A percentile compares a stretch with the other conserved stretches of the same genome.
These are phyloP conservation scores for Scleroderma bovista DNA, from an alignment of 768 basidiomycete genomes.

Conservation along the genomic window DNA sequence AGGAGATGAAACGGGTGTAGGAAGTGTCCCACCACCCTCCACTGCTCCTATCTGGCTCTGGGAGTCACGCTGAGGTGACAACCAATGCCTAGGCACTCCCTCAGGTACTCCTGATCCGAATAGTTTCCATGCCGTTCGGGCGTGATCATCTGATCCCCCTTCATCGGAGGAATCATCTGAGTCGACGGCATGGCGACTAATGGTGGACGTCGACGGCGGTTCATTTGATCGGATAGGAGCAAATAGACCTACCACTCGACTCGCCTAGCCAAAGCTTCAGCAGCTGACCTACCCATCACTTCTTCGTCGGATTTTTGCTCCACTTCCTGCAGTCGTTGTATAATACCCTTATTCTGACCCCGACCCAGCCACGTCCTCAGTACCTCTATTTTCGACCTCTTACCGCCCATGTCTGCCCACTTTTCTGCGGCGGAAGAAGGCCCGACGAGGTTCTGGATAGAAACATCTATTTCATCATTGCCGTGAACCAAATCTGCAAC, in stretches of 20 bases:
- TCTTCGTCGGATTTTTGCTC: conserved; percentile 6
- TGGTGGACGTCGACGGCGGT: background rate
- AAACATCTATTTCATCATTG: conserved; percentile 39
- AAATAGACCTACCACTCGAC: background rate
- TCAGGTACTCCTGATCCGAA: conserved; percentile 40
- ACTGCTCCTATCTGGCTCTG: background rate
- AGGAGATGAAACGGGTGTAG: conserved; percentile 25
- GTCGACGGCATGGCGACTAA: conserved; percentile 18
- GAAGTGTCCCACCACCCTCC: conserved; percentile 6
- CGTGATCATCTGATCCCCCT: conserved; percentile 43
- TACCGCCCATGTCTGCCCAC: conserved; percentile 50
- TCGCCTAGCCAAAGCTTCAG: background rate
- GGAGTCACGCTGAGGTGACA: conserved; percentile 8
- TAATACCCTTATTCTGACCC: conserved; percentile 23
- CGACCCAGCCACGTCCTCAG: conserved; percentile 41
- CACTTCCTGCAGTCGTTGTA: conserved; percentile 30
- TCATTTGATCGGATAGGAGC: background rate
- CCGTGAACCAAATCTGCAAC: conserved; percentile 3
- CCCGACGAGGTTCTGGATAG: conserved; percentile 64
- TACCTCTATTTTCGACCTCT: conserved; percentile 38
- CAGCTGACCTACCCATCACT: background rate
- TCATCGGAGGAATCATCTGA: conserved; percentile 41
- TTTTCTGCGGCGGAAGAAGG: conserved; percentile 42
- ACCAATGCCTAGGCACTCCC: conserved; percentile 10
- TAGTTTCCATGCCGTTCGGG: conserved; percentile 49